A percentile compares a stretch with the other conserved stretches of the same genome.
These are phyloP conservation scores for Haematococcus sp. DNA, from an alignment of 139 green algal species.

Conservation along the genomic window DNA sequence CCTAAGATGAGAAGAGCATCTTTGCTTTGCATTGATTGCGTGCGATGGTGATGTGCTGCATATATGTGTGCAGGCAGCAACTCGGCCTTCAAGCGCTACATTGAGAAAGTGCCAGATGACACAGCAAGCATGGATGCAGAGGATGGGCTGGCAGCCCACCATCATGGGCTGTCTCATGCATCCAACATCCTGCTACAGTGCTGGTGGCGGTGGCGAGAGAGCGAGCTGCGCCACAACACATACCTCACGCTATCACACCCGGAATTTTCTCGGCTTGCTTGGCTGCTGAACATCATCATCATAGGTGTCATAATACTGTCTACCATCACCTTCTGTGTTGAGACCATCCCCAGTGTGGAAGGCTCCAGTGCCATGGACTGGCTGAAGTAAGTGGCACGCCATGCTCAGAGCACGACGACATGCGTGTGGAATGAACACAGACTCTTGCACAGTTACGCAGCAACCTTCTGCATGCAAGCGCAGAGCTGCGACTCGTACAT, in stretches of 20 bases:
- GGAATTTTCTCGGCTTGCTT: not conserved
- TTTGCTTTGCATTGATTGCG: not conserved
- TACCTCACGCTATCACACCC: conserved; percentile 18
- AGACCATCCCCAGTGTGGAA: conserved; percentile 9
- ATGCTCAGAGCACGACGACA: too few species aligned
- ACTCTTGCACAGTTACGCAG: too few species aligned
- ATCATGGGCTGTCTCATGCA: not conserved
- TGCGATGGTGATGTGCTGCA: not conserved
- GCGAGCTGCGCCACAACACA: not conserved
- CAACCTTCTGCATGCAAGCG: too few species aligned
- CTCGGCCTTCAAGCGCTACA: not conserved
- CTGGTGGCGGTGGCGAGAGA: not conserved
- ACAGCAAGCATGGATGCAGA: not conserved
- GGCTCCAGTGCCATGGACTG: conserved; percentile 10
- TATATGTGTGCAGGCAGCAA: conserved; percentile 1
- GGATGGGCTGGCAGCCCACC: not conserved
- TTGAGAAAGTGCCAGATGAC: not conserved
- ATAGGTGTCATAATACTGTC: conserved; percentile 14
- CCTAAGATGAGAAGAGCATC: too few species aligned
- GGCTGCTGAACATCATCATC: conserved; percentile 1
- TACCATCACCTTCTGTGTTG: conserved; percentile 19
- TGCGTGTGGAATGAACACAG: not conserved
- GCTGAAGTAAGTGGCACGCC: conserved; percentile 9
- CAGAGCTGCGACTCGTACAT: too few species aligned
- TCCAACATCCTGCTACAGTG: not conserved